Evolutionary conservation across 208 protist genomes (phyloP).

Genomic region (Lotmaria passim): DNA sequence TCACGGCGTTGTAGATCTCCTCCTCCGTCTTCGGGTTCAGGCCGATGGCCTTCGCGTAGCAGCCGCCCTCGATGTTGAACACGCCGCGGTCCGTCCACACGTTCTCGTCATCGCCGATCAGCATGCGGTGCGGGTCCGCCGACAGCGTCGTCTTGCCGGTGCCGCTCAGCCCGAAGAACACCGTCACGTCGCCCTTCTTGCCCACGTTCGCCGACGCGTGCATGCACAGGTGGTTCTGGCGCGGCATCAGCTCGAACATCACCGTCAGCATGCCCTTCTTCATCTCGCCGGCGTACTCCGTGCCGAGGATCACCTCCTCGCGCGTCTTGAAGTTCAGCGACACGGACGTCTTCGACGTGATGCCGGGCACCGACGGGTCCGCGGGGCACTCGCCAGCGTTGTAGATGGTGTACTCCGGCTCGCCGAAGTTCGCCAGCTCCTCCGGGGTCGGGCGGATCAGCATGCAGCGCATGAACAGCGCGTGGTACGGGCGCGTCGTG

Average conservation of each 20-base stretch:
- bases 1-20: slow-evolving; percentile 92
- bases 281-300: slow-evolving; percentile 98
- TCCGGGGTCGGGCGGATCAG: slow-evolving; percentile 92
- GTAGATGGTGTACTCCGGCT: slow-evolving; percentile 96
- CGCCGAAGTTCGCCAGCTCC: slow-evolving; percentile 92
- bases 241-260: slow-evolving; percentile 96
- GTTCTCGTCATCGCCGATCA: slow-evolving; percentile 95
- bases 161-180: slow-evolving; percentile 93
- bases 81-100: slow-evolving; percentile 90
- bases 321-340: slow-evolving; percentile 83
- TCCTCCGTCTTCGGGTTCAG: slow-evolving; percentile 91
- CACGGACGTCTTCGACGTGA: slow-evolving; percentile 77
- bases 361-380: slow-evolving; percentile 89
- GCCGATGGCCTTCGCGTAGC: slow-evolving; percentile 93
- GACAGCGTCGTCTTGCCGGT: slow-evolving; percentile 95
- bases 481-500: slow-evolving; percentile 94
- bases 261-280: slow-evolving; percentile 98
- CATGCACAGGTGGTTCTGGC: slow-evolving; percentile 91
- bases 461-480: slow-evolving; percentile 98
- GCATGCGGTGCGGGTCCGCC: slow-evolving; percentile 78
- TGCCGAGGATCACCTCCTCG: slow-evolving; percentile 96
- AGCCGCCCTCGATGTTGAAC: slow-evolving; percentile 94
- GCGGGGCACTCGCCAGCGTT: slow-evolving; percentile 93
- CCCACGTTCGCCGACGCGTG: slow-evolving; percentile 94
- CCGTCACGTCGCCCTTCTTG: slow-evolving; percentile 67